phyloP scores from a whole-genome alignment of 2,329 filamentous ascomycete species.

The Neoascochyta sp. region DNA sequence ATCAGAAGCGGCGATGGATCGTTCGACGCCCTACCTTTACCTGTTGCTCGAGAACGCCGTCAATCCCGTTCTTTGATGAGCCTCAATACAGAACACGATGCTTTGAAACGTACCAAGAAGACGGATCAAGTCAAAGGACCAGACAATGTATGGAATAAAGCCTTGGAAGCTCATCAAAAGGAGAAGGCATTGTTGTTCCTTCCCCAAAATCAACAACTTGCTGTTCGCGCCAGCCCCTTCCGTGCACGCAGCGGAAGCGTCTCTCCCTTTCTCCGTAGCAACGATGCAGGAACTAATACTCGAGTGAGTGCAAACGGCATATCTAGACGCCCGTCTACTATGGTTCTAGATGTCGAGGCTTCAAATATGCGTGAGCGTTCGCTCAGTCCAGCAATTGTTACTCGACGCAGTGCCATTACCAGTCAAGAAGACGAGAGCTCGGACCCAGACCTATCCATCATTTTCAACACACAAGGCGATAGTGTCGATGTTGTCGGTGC shows the following conservation, averaged over 20 bases:
- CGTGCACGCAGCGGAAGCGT: constrained; percentile 32
- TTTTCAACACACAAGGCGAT: constrained; percentile 29
- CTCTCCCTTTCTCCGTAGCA: too few relatives aligned
- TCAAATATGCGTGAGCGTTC: too few relatives aligned
- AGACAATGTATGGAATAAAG: constrained; percentile 35
- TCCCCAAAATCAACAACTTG: constrained; percentile 29
- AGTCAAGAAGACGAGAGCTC: constrained; percentile 6
- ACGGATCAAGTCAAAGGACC: constrained; percentile 21
- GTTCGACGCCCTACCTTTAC: constrained; percentile 12
- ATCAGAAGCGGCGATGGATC: constrained; percentile 17
- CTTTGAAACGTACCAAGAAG: too few relatives aligned
- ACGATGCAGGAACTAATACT: not conserved
- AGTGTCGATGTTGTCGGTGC: constrained; percentile 29
- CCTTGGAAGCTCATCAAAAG: constrained; percentile 35
- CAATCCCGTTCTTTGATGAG: constrained; percentile 31
- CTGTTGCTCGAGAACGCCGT: constrained; percentile 18
- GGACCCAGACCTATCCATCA: constrained; percentile 12
- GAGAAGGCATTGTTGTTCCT: constrained; percentile 36
- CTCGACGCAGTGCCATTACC: constrained; percentile 20
- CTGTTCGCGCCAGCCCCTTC: constrained; percentile 25
- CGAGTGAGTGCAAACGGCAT: not conserved
- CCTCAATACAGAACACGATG: constrained; percentile 26
- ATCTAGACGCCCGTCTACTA: too few relatives aligned
- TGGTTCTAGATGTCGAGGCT: not conserved
- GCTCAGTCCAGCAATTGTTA: constrained; percentile 1